These are phyloP conservation scores for Trichoderma parareesei DNA, from an alignment of 495 filamentous ascomycete genomes.

Conservation along the genomic window DNA sequence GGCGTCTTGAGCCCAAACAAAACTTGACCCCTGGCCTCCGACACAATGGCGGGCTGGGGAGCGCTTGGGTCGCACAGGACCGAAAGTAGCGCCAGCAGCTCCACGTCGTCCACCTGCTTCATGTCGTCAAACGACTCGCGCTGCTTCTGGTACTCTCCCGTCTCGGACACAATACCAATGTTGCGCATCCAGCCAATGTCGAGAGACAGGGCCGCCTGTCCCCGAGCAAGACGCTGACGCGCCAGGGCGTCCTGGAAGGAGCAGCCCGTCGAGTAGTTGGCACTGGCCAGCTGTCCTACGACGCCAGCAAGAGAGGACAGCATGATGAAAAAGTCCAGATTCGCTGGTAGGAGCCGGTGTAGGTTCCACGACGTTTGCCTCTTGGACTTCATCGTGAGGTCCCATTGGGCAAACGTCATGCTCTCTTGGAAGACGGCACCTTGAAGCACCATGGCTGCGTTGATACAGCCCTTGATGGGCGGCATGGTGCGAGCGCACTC, in stretches of 20 bases:
- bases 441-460: slow-evolving; percentile 43
- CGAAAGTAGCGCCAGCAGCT: slow-evolving; percentile 29
- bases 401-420: slow-evolving; percentile 37
- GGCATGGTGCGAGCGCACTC: slow-evolving; percentile 29
- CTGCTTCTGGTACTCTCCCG: slow-evolving; percentile 18
- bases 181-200: slow-evolving; percentile 38
- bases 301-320: slow-evolving; percentile 47
- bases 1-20: slow-evolving; percentile 19
- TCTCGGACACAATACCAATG: slow-evolving; percentile 27
- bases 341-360: slow-evolving; percentile 29
- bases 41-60: slow-evolving; percentile 12
- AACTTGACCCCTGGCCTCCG: slow-evolving; percentile 19
- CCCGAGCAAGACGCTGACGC: slow-evolving; percentile 25
- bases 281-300: slow-evolving; percentile 43
- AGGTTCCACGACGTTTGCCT: slow-evolving; percentile 38
- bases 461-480: slow-evolving; percentile 45
- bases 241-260: slow-evolving; percentile 46
- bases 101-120: slow-evolving; percentile 21
- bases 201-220: slow-evolving; percentile 34
- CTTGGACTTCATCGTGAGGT: slow-evolving; percentile 30
- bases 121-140: slow-evolving; percentile 19
- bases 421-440: slow-evolving; percentile 38
- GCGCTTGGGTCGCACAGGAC: slow-evolving; percentile 24
- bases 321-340: slow-evolving; percentile 52
- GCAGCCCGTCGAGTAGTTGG: slow-evolving; percentile 53